These are phyloP conservation scores for Nothophoma quercina DNA, from an alignment of 2,329 filamentous ascomycete species.

Conservation along the genomic window DNA sequence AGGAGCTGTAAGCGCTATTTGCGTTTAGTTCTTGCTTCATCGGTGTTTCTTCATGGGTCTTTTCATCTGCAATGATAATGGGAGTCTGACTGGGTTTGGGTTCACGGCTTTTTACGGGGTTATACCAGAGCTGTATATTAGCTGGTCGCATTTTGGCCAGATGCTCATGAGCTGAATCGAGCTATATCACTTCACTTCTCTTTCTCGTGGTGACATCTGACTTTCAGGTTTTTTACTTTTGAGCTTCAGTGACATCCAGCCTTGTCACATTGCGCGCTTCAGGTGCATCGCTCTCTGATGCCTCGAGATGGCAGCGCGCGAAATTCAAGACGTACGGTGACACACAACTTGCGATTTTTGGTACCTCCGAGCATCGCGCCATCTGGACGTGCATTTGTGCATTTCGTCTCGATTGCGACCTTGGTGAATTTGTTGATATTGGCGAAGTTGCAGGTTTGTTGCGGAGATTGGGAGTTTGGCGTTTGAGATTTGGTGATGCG, in stretches of 20 bases:
- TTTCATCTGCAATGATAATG: slow-evolving; percentile 77
- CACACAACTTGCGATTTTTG: neutral
- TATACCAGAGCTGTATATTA: slow-evolving; percentile 69
- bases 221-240: neutral
- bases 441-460: neutral
- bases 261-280: too few relatives aligned
- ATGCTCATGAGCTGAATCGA: slow-evolving; percentile 53
- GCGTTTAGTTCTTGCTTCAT: slow-evolving; percentile 45
- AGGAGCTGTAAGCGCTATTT: slow-evolving; percentile 79
- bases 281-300: too few relatives aligned
- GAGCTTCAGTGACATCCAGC: neutral
- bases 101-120: slow-evolving; percentile 60
- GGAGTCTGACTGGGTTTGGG: slow-evolving; percentile 69
- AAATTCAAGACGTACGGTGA: neutral
- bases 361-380: neutral
- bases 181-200: slow-evolving; percentile 41
- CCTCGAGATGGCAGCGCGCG: too few relatives aligned
- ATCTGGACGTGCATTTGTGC: neutral
- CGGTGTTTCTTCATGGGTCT: slow-evolving; percentile 62
- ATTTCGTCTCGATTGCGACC: too few relatives aligned
- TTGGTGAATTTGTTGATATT: neutral
- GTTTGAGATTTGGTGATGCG: neutral
- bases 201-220: slow-evolving; percentile 3
- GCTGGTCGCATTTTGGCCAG: slow-evolving; percentile 59
- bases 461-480: neutral